Evolutionary conservation across 768 basidiomycete genomes (phyloP).

Genomic region (Trametes elegans): DNA sequence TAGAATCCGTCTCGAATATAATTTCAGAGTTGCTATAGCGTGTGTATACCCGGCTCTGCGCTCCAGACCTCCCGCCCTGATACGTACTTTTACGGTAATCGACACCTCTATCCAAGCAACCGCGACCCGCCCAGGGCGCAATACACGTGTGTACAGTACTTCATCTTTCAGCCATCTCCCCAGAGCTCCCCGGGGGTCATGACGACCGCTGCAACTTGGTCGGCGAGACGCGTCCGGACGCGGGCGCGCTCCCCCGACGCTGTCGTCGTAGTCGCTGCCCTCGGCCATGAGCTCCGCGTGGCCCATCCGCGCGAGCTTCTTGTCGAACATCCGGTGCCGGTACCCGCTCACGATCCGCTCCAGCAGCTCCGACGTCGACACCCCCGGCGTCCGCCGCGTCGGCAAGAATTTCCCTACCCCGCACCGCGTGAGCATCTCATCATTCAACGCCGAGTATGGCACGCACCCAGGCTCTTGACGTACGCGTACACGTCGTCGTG

Average conservation of each 20-base stretch:
- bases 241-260: constrained; percentile 14
- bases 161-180: not conserved
- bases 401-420: constrained; percentile 87
- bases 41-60: not conserved
- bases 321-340: constrained; percentile 80
- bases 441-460: not conserved
- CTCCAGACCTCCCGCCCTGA: not conserved
- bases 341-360: constrained; percentile 91
- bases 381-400: constrained; percentile 89
- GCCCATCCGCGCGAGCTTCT: constrained; percentile 89
- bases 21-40: not conserved
- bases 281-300: constrained; percentile 66
- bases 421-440: not conserved
- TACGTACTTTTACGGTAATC: not conserved
- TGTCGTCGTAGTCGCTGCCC: constrained; percentile 37
- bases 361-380: constrained; percentile 91
- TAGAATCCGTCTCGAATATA: too few species aligned
- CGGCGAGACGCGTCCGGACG: constrained; percentile 16
- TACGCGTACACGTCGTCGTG: constrained; percentile 84
- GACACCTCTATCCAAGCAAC: constrained; percentile 7
- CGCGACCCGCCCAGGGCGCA: not conserved
- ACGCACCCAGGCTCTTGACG: constrained; percentile 75
- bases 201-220: not conserved
- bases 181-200: not conserved
- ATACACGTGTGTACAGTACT: constrained; percentile 18